These are phyloP conservation scores for Penicillium verrucosum DNA, from an alignment of 2,329 filamentous ascomycete species.

Conservation along the genomic window DNA sequence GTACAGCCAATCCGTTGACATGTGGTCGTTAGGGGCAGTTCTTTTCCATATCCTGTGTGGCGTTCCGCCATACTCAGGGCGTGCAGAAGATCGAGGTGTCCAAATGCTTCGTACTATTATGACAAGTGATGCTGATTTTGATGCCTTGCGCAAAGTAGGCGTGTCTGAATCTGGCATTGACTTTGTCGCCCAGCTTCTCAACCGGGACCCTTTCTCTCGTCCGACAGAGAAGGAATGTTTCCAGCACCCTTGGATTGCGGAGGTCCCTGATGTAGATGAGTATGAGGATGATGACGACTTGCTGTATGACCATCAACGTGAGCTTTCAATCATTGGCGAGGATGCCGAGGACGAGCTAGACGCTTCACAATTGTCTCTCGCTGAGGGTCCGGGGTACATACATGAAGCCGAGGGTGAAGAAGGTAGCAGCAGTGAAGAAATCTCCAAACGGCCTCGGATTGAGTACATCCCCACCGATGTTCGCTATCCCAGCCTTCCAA, in stretches of 20 bases:
- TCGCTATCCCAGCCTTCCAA: conserved; percentile 44
- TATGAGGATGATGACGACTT: conserved; percentile 60
- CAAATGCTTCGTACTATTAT: conserved; percentile 81
- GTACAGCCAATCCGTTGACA: conserved; percentile 89
- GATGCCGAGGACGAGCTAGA: conserved; percentile 43
- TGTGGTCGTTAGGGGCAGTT: conserved; percentile 94
- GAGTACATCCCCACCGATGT: conserved; percentile 32
- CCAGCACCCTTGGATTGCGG: conserved; percentile 68
- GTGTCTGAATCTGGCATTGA: conserved; percentile 68
- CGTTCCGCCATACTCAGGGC: conserved; percentile 75
- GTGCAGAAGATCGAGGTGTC: conserved; percentile 69
- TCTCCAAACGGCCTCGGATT: conserved; percentile 38
- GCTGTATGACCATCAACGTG: conserved; percentile 46
- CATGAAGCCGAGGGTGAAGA: conserved; percentile 34
- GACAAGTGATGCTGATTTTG: conserved; percentile 66
- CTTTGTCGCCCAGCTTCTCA: conserved; percentile 74
- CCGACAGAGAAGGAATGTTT: conserved; percentile 70
- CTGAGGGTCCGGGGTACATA: conserved; percentile 42
- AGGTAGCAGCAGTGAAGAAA: conserved; percentile 33
- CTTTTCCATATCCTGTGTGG: conserved; percentile 81
- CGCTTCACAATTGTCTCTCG: conserved; percentile 63
- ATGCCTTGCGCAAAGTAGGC: conserved; percentile 56
- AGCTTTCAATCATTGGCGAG: conserved; percentile 38
- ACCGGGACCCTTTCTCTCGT: conserved; percentile 72
- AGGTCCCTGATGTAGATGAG: conserved; percentile 54